A percentile compares a stretch with the other conserved stretches of the same genome.
Evolutionary conservation across 169 alveolate species (phyloP).

Genomic region (Plasmodium gonderi): DNA sequence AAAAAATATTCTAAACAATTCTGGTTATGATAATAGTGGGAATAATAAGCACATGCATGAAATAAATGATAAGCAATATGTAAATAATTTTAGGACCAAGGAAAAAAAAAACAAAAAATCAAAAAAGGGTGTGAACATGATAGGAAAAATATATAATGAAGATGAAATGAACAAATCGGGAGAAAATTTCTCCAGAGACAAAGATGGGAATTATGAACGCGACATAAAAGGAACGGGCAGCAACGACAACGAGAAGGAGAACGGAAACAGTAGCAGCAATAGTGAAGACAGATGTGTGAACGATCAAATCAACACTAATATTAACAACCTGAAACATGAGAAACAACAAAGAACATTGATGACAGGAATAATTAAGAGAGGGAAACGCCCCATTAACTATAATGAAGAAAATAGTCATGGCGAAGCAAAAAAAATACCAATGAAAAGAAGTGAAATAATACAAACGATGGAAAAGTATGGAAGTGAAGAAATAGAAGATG

Average conservation of each 20-base stretch:
- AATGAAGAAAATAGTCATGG: neutral
- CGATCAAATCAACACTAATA: neutral
- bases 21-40: neutral
- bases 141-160: neutral
- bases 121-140: neutral
- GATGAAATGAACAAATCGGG: neutral
- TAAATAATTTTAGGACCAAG: neutral
- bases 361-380: neutral
- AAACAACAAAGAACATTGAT: neutral
- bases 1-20: neutral
- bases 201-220: neutral
- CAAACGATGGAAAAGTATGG: neutral
- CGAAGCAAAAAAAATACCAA: neutral
- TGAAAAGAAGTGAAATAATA: neutral
- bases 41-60: neutral
- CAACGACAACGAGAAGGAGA: neutral
- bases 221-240: neutral
- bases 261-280: neutral
- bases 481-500: neutral
- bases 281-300: neutral
- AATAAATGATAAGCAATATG: neutral
- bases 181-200: neutral
- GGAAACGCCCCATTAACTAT: neutral
- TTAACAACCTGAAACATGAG: neutral
- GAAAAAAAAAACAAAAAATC: constrained; percentile 1